These are phyloP conservation scores for Diaporthe ampelina DNA, from an alignment of 2,329 filamentous ascomycete genomes.

Conservation along the genomic window DNA sequence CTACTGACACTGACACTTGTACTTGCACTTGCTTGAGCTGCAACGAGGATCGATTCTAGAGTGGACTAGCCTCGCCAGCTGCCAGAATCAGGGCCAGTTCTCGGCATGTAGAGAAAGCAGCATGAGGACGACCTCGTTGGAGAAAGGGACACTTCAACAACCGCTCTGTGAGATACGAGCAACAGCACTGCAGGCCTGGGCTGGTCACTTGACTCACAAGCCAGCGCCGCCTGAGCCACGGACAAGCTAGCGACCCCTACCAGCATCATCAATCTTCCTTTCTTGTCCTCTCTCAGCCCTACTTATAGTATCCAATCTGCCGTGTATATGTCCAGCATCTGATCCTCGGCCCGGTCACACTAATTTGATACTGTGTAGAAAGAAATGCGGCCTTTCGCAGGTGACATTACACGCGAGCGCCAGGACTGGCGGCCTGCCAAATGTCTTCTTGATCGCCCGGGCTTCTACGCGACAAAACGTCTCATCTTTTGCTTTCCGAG, in stretches of 20 bases:
- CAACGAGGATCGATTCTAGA: too few species aligned
- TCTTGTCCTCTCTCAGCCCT: neutral
- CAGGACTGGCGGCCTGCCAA: neutral
- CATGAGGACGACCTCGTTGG: neutral
- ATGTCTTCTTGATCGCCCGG: neutral
- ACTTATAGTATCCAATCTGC: neutral
- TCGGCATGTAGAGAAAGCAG: neutral
- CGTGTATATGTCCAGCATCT: neutral
- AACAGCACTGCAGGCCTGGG: neutral
- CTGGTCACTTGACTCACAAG: neutral
- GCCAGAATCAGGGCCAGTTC: neutral
- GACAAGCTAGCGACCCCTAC: neutral
- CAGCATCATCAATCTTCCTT: neutral
- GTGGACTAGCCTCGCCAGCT: neutral
- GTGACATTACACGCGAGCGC: neutral
- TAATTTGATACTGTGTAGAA: neutral
- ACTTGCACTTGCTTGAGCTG: too few species aligned
- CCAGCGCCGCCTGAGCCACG: neutral
- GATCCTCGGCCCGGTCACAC: constrained; percentile 4
- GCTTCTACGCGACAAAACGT: constrained; percentile 12
- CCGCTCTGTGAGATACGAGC: neutral
- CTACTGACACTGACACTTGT: neutral
- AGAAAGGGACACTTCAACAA: too few species aligned
- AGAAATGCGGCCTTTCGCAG: neutral
- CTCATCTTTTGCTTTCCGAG: constrained; percentile 20